Conservation (phyloP, 495 filamentous ascomycete species). For the Patellaria atrata region DNA sequence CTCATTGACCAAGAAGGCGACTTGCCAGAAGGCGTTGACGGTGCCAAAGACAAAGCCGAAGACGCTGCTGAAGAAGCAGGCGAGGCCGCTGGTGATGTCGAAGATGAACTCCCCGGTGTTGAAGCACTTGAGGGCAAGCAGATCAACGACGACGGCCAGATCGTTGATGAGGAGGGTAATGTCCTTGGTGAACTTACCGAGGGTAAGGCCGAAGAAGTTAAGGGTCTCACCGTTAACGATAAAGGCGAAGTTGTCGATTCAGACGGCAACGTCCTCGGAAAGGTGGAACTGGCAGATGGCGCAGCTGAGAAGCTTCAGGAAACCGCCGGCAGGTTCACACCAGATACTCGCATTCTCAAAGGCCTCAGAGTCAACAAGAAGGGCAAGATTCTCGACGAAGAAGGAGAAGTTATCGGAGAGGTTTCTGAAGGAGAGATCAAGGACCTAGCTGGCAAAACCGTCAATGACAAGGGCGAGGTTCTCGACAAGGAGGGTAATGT, state of each 20-base stretch:
- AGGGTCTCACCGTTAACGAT: conserved; percentile 41
- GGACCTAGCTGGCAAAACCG: conserved; percentile 34
- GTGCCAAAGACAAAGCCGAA: conserved; percentile 19
- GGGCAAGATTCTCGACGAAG: conserved; percentile 39
- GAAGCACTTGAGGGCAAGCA: conserved; percentile 43
- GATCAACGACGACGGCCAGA: conserved; percentile 45
- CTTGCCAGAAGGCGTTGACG: conserved; percentile 19
- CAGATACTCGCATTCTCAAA: conserved; percentile 35
- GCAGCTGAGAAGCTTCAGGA: conserved; percentile 29
- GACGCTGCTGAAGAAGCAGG: conserved; percentile 18
- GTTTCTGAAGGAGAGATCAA: conserved; percentile 35
- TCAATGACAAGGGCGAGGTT: conserved; percentile 37
- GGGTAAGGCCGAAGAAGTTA: conserved; percentile 26
- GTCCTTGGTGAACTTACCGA: conserved; percentile 28
- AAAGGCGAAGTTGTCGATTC: conserved; percentile 47
- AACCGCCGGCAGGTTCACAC: conserved; percentile 16
- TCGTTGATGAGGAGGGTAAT: conserved; percentile 28
- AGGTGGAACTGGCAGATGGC: conserved; percentile 31
- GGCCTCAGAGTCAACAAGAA: conserved; percentile 41
- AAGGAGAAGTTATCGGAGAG: conserved; percentile 37
- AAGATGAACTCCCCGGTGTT: conserved; percentile 36
- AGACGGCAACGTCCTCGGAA: conserved; percentile 44
- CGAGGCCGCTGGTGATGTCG: conserved; percentile 26
- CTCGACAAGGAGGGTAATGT: conserved; percentile 36
- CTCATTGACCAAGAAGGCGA: conserved; percentile 28